Evolutionary conservation across 352 stramenopile species (phyloP), one percentile per base, ranked within the genome.

Genomic region (Aphanomyces cochlioides): DNA sequence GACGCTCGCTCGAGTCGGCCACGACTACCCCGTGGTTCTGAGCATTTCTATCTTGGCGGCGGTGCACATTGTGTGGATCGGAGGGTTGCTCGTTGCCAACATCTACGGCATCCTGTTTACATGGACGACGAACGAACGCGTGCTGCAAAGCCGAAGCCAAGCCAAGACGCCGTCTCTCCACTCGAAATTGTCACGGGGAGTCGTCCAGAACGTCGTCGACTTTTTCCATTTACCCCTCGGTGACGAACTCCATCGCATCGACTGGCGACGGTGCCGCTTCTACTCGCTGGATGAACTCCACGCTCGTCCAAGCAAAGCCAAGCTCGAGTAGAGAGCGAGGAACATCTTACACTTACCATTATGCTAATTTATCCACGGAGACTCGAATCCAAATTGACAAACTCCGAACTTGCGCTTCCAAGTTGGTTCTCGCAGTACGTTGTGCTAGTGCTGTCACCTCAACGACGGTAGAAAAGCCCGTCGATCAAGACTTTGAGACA

Each of bases 91-190:
- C 5, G 40, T 81, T 28, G 88, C 90, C 74, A 81, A 93, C 68
- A 28, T 78, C 5, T 93, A 88, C 75, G 75, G 90, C 40, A 66
- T 88, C 53, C 70, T 78, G 36, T 77, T 77, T 36, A 78, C 81
- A 13, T 79, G 88, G 40, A 93, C 85, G 48, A 93, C 85, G n/a
- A 91, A 93, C 70, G 85, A 93, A 57, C 78, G 90, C n/a, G 77
- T 93, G 12, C 40, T 67, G 17, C 21, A 91, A 88, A 70, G 75
- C 74, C 47, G 82, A 88, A 59, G 89, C 87, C 28, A 78, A 76
- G 41, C 19, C 40, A 36, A 37, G 15, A 28, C 7, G 6, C 2
- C n/a, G 17, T 13, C 12, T 7, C 34, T 54, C 39, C 59, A 67
- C 43, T 67, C 59, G 13, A 77, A 74, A n/a, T 93, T 87, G 56